Conservation (phyloP, 2,329 filamentous ascomycete genomes). For the Neonectria hederae region DNA sequence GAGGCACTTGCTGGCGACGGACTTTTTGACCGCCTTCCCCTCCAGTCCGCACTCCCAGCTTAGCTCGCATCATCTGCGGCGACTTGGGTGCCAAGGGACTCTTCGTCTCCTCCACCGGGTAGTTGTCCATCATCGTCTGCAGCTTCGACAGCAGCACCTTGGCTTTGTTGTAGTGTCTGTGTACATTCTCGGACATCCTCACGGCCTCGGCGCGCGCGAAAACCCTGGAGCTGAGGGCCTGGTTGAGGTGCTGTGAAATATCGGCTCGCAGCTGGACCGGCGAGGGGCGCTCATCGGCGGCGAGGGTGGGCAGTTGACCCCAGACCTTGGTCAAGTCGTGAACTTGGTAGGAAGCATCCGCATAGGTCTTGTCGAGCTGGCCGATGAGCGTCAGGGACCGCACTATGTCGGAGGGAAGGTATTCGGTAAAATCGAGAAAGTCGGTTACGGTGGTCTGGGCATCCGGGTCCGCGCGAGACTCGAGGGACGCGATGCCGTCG, state of each 20-base stretch:
- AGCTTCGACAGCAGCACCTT: slow-evolving; percentile 68
- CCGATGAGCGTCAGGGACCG: slow-evolving; percentile 73
- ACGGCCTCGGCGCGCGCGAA: slow-evolving; percentile 70
- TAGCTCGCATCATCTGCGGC: slow-evolving; percentile 61
- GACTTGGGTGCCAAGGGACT: slow-evolving; percentile 63
- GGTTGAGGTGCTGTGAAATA: slow-evolving; percentile 67
- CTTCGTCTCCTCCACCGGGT: slow-evolving; percentile 63
- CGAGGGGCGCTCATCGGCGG: slow-evolving; percentile 57
- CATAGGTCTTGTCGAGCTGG: slow-evolving; percentile 68
- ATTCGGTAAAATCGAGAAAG: slow-evolving; percentile 76
- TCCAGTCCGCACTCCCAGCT: slow-evolving; percentile 55
- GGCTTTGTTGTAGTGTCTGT: slow-evolving; percentile 68
- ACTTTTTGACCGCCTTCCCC: slow-evolving; percentile 58
- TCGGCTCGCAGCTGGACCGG: slow-evolving; percentile 64
- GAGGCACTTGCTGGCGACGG: slow-evolving; percentile 59
- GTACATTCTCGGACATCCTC: slow-evolving; percentile 71
- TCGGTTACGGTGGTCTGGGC: slow-evolving; percentile 75
- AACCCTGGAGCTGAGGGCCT: slow-evolving; percentile 64
- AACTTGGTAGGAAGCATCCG: slow-evolving; percentile 63
- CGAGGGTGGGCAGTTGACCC: slow-evolving; percentile 62
- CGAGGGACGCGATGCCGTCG: slow-evolving; percentile 50
- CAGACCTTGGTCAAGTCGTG: slow-evolving; percentile 67
- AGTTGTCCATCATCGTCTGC: slow-evolving; percentile 68
- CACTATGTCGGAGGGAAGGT: slow-evolving; percentile 72
- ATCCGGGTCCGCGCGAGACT: slow-evolving; percentile 69